Base-by-base conservation (phyloP, 768 basidiomycete genomes). In the Tulasnella sp. region DNA sequence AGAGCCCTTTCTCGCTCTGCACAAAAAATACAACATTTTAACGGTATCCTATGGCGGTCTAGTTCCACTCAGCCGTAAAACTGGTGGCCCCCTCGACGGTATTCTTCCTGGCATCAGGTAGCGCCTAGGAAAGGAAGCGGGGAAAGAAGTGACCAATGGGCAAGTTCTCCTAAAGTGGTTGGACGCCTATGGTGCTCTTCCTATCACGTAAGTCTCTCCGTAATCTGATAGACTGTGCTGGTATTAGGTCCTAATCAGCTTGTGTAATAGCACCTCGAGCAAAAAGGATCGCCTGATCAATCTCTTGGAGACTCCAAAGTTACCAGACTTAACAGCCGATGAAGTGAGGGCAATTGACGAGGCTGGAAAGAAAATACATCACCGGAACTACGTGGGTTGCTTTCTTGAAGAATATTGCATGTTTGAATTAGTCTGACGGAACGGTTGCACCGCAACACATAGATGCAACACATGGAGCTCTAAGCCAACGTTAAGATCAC, bases 11-110 rank as follows among this genome's bases (percentile, higher is more conserved):
- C 67, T 79, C 34, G 76, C 76, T 17, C 76, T 77, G 68, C 78
- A 77, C 72, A 39, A 76, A 22, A 66, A 76, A 19, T 69, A 80
- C 69, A 73, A 75, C 32, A 81, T 81, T 74, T 17, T 72, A 17
- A 72, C 71, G 5, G 29, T 26, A 7, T 63, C 63, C 8, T 72
- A 41, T n/a, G 71, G 71, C 37, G 62, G 71, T 6, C 62, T 72
- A 17, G 62, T 29, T n/a, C 71, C 71, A 16, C 22, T 72, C 14
- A 36, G 32, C 39, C 22, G 36, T 16, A 26, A 37, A 37, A 65
- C 34, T 5, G 71, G 62, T 17, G 62, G 40, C 1, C 71, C 71
- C 2, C 11, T 72, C 2, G 71, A 63, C 19, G 17, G 9, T 42
- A 40, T 72, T 11, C 32, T 72, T 17, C 62, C 59, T n/a, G 26